Evolutionary conservation across 805 yeast species (phyloP).

Genomic region (Teunomyces aglyptinius): DNA sequence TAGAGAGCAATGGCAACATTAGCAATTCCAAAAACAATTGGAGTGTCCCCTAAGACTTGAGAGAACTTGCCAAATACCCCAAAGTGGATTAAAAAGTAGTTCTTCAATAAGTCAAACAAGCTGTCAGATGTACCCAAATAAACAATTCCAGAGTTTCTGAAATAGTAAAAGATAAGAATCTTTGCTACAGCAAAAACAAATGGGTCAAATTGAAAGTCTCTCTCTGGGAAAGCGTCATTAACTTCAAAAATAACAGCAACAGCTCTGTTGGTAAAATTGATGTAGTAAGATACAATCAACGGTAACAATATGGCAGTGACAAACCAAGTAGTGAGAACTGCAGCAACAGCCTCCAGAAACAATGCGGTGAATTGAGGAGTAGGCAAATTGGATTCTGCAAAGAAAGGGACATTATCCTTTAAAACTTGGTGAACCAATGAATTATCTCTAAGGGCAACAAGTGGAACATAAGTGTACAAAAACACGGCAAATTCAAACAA

Average conservation of each 20-base stretch:
- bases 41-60: conserved; percentile 44
- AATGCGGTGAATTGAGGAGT: conserved; percentile 39
- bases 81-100: conserved; percentile 33
- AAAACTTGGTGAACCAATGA: conserved; percentile 34
- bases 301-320: conserved; percentile 42
- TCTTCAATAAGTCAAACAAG: conserved; percentile 25
- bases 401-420: conserved; percentile 29
- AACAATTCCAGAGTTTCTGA: conserved; percentile 32
- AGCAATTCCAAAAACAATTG: conserved; percentile 46
- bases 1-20: conserved; percentile 49
- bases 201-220: conserved; percentile 51
- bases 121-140: conserved; percentile 24
- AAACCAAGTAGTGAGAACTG: conserved; percentile 44
- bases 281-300: conserved; percentile 44
- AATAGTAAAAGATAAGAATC: conserved; percentile 39
- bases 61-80: conserved; percentile 38
- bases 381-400: conserved; percentile 20
- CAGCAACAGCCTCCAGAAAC: conserved; percentile 17
- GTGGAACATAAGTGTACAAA: conserved; percentile 32
- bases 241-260: conserved; percentile 28
- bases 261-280: conserved; percentile 49
- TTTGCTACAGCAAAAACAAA: conserved; percentile 45
- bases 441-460: conserved; percentile 36
- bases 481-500: conserved; percentile 30
- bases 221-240: conserved; percentile 29